These are phyloP conservation scores for Plasmodium chabaudi DNA, from an alignment of 169 alveolate species.

Conservation along the genomic window DNA sequence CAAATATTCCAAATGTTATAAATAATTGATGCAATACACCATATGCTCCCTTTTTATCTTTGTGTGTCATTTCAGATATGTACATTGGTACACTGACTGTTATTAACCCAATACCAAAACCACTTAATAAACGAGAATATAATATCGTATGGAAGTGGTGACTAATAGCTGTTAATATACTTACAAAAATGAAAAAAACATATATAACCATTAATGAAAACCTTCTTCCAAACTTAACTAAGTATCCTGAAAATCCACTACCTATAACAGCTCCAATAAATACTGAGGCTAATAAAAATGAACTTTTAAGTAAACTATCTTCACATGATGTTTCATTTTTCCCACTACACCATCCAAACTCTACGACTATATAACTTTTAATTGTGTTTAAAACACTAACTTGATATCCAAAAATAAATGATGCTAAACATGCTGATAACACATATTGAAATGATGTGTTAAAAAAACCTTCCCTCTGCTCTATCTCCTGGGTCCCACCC, in stretches of 20 bases:
- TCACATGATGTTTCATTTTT: conserved; percentile 25
- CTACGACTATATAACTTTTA: conserved; percentile 81
- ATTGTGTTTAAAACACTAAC: conserved; percentile 80
- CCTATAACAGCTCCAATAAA: conserved; percentile 86
- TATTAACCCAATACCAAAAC: conserved; percentile 87
- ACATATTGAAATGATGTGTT: conserved; percentile 41
- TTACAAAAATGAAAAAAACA: conserved; percentile 76
- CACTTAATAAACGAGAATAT: conserved; percentile 85
- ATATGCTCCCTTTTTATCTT: conserved; percentile 83
- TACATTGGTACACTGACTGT: conserved; percentile 89
- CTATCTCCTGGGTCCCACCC: background rate
- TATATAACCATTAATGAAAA: conserved; percentile 76
- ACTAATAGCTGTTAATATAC: conserved; percentile 78
- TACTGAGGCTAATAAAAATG: conserved; percentile 76
- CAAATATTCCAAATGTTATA: conserved; percentile 86
- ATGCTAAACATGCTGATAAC: conserved; percentile 79
- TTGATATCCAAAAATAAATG: conserved; percentile 82
- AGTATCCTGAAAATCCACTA: conserved; percentile 75
- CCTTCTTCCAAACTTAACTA: conserved; percentile 81
- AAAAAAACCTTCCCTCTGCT: conserved; percentile 8
- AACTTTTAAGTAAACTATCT: conserved; percentile 55
- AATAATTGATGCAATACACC: conserved; percentile 87
- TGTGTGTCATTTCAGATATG: conserved; percentile 87
- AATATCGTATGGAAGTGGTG: conserved; percentile 81
- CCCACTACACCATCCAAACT: conserved; percentile 83